A percentile compares a stretch with the other conserved stretches of the same genome.
Evolutionary conservation across 768 basidiomycete species (phyloP).

Genomic region (Galerina sulciceps): DNA sequence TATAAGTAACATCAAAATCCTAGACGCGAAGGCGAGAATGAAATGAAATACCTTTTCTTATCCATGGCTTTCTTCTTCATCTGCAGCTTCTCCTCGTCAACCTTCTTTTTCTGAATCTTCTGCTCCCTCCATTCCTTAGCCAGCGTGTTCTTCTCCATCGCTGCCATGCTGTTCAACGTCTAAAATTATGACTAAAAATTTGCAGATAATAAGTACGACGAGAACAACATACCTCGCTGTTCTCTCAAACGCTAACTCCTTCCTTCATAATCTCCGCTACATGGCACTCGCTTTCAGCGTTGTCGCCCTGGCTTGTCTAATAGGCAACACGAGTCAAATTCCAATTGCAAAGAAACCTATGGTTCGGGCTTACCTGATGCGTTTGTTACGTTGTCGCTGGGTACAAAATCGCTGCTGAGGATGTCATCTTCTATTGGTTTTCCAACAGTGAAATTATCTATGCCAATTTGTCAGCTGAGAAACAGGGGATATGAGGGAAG

Average conservation of each 20-base stretch:
- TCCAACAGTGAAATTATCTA: constrained; percentile 44
- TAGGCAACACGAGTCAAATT: constrained; percentile 24
- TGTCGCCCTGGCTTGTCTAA: constrained; percentile 66
- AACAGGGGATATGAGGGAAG: too few relatives aligned
- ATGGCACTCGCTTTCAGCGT: constrained; percentile 76
- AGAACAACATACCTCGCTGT: constrained; percentile 39
- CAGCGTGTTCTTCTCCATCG: too few relatives aligned
- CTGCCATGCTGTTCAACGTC: too few relatives aligned
- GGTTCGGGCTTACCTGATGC: constrained; percentile 79
- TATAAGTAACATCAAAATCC: not conserved
- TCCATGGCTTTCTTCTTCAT: constrained; percentile 90
- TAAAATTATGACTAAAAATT: too few relatives aligned
- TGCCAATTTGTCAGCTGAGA: too few relatives aligned
- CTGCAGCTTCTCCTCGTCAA: too few relatives aligned
- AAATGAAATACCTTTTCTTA: constrained; percentile 65
- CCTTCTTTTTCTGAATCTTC: too few relatives aligned
- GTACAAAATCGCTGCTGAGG: constrained; percentile 88
- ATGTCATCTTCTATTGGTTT: constrained; percentile 71
- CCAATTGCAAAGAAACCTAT: too few relatives aligned
- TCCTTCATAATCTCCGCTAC: constrained; percentile 26
- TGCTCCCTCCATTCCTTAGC: too few relatives aligned
- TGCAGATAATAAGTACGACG: too few relatives aligned
- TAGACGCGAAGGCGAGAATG: not conserved
- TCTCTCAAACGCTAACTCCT: constrained; percentile 26
- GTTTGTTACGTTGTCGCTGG: constrained; percentile 92